Evolutionary conservation across 2,329 filamentous ascomycete species (phyloP), one percentile per base, ranked within the genome.

Genomic region (Scytalidium lignicola): DNA sequence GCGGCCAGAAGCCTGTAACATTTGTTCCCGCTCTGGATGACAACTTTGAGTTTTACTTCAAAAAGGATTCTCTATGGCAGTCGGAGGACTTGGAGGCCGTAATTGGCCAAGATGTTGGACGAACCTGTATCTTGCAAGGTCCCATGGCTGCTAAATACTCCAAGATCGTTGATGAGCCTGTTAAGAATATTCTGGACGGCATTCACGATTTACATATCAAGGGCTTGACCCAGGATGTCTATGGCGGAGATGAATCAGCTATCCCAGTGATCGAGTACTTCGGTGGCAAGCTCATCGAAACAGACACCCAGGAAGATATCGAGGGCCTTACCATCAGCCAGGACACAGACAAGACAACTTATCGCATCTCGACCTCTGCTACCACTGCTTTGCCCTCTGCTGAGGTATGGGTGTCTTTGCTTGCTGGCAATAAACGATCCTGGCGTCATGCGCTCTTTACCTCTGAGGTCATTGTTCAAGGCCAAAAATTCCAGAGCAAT

Each of bases 61-160:
- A 99, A 83, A 99, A 99, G 76, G 93, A 99, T 69, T 99, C 93
- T 1, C 80, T 99, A 7, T 99, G 93, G 93, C 93, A 99, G 72
- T 97, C 93, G 1, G 93, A 99, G 71, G 93, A 99, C 63, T 78
- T 99, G 10, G 92, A 95, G 63, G 93, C 93, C 47, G 91, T 99
- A 50, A 91, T 96, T 53, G 92, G 79, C 59, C 93, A 97, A 70
- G 95, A 99, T 65, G 93, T 99, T 51, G 91, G 90, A 55, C 83
- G 95, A 65, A 96, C 91, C 41, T 96, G 91, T 74, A 96, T 99
- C 65, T 76, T 99, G 32, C 93, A 99, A 68, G 95, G 93, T 17
- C 93, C 93, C 4, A 90, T 91, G 72, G 88, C 93, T 48, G 93
- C 82, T 62, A 92, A 86, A 69, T 97, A 90, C 72, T 95, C 91